phyloP scores from a whole-genome alignment of 2,329 filamentous ascomycete species.

The Pseudogymnoascus verrucosus region DNA sequence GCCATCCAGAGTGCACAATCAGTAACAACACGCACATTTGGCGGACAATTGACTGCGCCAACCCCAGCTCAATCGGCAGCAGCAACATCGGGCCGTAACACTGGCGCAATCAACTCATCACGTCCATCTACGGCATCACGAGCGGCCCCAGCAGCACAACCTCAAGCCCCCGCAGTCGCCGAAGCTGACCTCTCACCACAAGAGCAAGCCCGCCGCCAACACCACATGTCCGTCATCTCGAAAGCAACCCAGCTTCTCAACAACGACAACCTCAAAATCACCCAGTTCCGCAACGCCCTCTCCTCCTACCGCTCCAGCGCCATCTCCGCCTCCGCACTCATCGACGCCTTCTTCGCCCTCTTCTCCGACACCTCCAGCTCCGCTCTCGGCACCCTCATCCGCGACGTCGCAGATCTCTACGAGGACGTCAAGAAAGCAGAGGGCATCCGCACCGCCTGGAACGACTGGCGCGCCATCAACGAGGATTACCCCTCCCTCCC shows the following conservation, averaged over 20 bases:
- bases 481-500: constrained; percentile 91
- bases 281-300: constrained; percentile 69
- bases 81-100: constrained; percentile 2
- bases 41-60: constrained; percentile 64
- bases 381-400: constrained; percentile 79
- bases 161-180: constrained; percentile 40
- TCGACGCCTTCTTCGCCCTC: constrained; percentile 80
- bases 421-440: constrained; percentile 72
- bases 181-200: constrained; percentile 56
- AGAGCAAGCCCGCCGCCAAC: constrained; percentile 70
- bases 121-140: constrained; percentile 2
- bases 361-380: constrained; percentile 71
- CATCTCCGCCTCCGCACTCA: constrained; percentile 66
- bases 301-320: constrained; percentile 66
- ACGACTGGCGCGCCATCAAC: constrained; percentile 91
- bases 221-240: constrained; percentile 78
- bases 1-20: constrained; percentile 85
- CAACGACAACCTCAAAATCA: constrained; percentile 67
- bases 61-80: constrained; percentile 31
- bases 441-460: constrained; percentile 74
- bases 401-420: constrained; percentile 87
- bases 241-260: constrained; percentile 73
- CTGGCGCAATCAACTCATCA: background rate
- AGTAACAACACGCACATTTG: constrained; percentile 71
- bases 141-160: background rate